Percentiles rank a stretch among this genome's conserved stretches.
These are phyloP conservation scores for Colletotrichum melonis DNA, from an alignment of 2,329 filamentous ascomycete genomes.

Conservation along the genomic window DNA sequence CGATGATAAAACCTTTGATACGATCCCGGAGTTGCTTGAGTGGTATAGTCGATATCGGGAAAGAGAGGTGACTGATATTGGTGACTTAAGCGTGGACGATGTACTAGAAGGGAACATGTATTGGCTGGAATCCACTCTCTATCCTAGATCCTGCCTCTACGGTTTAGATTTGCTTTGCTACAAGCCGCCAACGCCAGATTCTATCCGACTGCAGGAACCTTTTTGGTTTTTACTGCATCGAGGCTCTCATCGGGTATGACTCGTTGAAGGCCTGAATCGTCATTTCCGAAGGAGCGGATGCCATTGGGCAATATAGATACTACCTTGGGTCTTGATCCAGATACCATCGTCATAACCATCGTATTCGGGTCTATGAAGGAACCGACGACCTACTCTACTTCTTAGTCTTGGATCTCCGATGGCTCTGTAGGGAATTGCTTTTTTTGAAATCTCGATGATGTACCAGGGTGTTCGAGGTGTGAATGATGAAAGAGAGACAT, in stretches of 20 bases:
- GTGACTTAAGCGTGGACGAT: not conserved
- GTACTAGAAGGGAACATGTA: not conserved
- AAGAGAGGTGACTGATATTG: not conserved
- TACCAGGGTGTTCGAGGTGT: not conserved
- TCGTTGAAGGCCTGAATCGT: not conserved
- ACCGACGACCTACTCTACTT: no score
- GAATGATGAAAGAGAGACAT: not conserved
- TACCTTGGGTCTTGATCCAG: no score
- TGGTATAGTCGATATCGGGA: not conserved
- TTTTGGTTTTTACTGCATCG: no score
- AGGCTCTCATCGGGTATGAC: not conserved
- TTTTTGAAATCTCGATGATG: not conserved
- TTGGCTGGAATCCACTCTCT: not conserved
- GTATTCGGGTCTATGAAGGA: not conserved
- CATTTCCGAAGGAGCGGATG: not conserved
- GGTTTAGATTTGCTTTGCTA: no score
- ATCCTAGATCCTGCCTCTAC: no score
- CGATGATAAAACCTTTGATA: not conserved
- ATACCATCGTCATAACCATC: not conserved
- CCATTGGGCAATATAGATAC: not conserved
- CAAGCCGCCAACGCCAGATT: no score
- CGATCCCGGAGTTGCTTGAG: not conserved
- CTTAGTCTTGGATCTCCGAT: not conserved
- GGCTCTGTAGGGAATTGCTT: fast-evolving
- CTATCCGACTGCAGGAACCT: no score